A percentile compares a stretch with the other conserved stretches of the same genome.
These are phyloP conservation scores for Aspergillus hiratsukae DNA, from an alignment of 2,329 filamentous ascomycete genomes.

Conservation along the genomic window DNA sequence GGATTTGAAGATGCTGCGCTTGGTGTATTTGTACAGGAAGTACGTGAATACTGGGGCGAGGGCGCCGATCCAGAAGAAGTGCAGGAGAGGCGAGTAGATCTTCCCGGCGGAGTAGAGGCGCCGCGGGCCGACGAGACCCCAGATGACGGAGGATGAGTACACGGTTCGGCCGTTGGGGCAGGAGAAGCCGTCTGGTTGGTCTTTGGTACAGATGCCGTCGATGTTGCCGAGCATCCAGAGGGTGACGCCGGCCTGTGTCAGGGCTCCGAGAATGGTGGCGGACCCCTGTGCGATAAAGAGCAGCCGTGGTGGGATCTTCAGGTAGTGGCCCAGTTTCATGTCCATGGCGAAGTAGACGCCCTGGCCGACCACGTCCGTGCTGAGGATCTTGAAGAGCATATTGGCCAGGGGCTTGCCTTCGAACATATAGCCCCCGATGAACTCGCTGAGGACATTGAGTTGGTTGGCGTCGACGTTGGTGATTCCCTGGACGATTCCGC, in stretches of 20 bases:
- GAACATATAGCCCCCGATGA: slow-evolving; percentile 45
- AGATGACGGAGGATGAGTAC: slow-evolving; percentile 47
- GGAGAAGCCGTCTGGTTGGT: slow-evolving; percentile 44
- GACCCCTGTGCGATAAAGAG: slow-evolving; percentile 47
- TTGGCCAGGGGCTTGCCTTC: slow-evolving; percentile 43
- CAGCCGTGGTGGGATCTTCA: slow-evolving; percentile 48
- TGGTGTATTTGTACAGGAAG: slow-evolving; percentile 23
- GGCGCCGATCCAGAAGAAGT: slow-evolving; percentile 50
- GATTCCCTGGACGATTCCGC: slow-evolving; percentile 42
- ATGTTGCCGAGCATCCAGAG: slow-evolving; percentile 40
- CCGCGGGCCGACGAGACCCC: slow-evolving; percentile 50
- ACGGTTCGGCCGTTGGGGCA: slow-evolving; percentile 49
- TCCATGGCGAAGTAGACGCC: slow-evolving; percentile 47
- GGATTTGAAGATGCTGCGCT: slow-evolving; percentile 32
- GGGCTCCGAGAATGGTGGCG: slow-evolving; percentile 45
- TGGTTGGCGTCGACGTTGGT: slow-evolving; percentile 44
- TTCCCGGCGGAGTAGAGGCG: slow-evolving; percentile 45
- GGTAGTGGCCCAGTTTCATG: slow-evolving; percentile 50
- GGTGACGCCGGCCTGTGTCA: slow-evolving; percentile 40
- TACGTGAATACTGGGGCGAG: slow-evolving; percentile 18
- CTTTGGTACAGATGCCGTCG: slow-evolving; percentile 37
- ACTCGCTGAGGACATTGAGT: slow-evolving; percentile 42
- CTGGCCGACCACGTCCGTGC: slow-evolving; percentile 42
- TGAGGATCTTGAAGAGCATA: slow-evolving; percentile 43
- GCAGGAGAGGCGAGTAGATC: slow-evolving; percentile 46